Percentiles rank a stretch among this genome's conserved stretches.
These are phyloP conservation scores for Ustilago xerochloae DNA, from an alignment of 1,284 basidiomycete species.

Conservation along the genomic window DNA sequence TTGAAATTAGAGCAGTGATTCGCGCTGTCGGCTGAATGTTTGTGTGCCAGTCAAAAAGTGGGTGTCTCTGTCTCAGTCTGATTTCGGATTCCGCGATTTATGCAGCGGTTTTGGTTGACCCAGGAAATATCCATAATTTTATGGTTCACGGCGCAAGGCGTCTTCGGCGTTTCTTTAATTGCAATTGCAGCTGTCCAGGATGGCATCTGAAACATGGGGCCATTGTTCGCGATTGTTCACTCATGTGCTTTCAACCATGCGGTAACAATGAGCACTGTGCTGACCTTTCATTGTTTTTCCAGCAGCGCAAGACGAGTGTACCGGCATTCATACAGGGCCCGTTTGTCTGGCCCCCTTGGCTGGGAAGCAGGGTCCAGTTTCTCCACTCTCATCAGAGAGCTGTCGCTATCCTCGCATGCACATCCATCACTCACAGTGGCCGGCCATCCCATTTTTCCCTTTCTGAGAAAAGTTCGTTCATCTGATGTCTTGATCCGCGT, in stretches of 20 bases:
- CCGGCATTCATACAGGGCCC: not conserved
- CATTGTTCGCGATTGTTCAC: not conserved
- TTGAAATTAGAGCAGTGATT: no score
- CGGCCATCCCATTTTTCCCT: not conserved
- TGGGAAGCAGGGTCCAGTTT: not conserved
- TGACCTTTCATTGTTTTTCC: not conserved
- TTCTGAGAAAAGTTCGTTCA: not conserved
- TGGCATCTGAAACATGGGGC: constrained; percentile 18
- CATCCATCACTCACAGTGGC: not conserved
- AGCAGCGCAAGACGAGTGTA: not conserved
- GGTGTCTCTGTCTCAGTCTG: not conserved
- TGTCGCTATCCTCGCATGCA: not conserved
- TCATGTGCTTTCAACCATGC: not conserved
- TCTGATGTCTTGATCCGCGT: not conserved
- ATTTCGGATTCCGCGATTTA: constrained; percentile 4
- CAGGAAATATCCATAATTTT: not conserved
- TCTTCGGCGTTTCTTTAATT: constrained; percentile 1
- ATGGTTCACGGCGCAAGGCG: not conserved
- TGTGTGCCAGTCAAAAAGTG: not conserved
- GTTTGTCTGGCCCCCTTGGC: not conserved
- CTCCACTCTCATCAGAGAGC: not conserved
- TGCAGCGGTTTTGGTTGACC: not conserved
- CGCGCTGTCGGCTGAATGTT: constrained; percentile 8
- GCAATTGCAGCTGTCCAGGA: constrained; percentile 21
- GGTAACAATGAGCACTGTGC: not conserved